Percentiles rank a stretch among this genome's conserved stretches.
These are phyloP conservation scores for Globisporangium cederbergense DNA, from an alignment of 352 stramenopile species.

Conservation along the genomic window DNA sequence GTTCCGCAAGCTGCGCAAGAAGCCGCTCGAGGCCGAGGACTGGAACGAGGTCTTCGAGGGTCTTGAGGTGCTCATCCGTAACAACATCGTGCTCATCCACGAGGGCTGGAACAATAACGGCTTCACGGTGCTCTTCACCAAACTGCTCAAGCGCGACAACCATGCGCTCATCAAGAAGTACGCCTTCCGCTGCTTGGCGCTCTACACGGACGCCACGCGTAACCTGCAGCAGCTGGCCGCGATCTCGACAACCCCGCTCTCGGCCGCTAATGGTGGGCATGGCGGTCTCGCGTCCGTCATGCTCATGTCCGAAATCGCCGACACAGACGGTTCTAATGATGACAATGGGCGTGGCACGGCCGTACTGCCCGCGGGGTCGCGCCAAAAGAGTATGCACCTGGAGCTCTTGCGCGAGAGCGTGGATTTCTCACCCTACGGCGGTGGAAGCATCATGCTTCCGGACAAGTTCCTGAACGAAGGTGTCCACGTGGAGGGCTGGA, in stretches of 20 bases:
- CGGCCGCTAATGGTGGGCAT: constrained; percentile 17
- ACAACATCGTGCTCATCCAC: constrained; percentile 60
- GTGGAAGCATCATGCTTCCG: constrained; percentile 72
- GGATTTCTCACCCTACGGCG: constrained; percentile 84
- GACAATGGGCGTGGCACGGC: constrained; percentile 33
- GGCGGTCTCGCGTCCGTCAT: constrained; percentile 28
- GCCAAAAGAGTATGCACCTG: constrained; percentile 65
- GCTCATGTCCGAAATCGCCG: constrained; percentile 32
- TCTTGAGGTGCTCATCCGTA: constrained; percentile 75
- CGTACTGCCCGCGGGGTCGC: constrained; percentile 29
- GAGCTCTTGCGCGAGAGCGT: constrained; percentile 80
- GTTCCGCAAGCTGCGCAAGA: constrained; percentile 79
- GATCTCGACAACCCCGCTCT: constrained; percentile 27
- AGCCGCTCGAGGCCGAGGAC: constrained; percentile 80
- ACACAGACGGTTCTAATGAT: constrained; percentile 38
- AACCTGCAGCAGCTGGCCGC: constrained; percentile 61
- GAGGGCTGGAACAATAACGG: constrained; percentile 83
- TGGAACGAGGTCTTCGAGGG: constrained; percentile 89
- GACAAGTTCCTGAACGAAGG: constrained; percentile 84
- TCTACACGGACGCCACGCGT: constrained; percentile 78
- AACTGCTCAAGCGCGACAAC: constrained; percentile 84
- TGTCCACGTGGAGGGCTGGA: constrained; percentile 84
- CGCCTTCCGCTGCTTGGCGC: constrained; percentile 77
- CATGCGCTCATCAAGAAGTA: constrained; percentile 89
- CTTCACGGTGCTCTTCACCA: constrained; percentile 80